Percentiles rank a stretch among this genome's conserved stretches.
phyloP scores from a whole-genome alignment of 2,329 filamentous ascomycete genomes.

The Aspergillus sp. region DNA sequence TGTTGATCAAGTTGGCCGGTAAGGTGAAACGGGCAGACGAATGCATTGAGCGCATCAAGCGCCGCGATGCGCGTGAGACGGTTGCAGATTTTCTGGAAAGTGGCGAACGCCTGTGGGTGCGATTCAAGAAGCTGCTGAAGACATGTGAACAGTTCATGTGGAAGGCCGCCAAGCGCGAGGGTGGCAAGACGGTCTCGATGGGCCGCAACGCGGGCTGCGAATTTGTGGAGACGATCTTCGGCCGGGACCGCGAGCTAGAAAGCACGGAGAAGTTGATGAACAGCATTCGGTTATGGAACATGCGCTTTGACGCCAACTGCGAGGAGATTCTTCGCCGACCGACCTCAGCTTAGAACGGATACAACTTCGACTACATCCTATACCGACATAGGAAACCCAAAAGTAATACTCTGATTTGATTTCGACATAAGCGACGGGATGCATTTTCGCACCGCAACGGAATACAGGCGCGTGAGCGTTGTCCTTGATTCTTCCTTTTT shows the following conservation, averaged over 20 bases:
- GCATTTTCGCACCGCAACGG: neutral
- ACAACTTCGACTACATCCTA: neutral
- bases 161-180: constrained; percentile 75
- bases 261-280: constrained; percentile 93
- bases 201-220: constrained; percentile 91
- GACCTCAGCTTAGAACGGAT: constrained; percentile 36
- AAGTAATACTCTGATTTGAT: constrained; percentile 10
- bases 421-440: neutral
- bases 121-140: constrained; percentile 84
- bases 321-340: constrained; percentile 75
- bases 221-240: constrained; percentile 95
- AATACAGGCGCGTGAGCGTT: constrained; percentile 6
- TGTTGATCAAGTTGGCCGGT: constrained; percentile 88
- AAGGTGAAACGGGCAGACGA: constrained; percentile 92
- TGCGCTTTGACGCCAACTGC: constrained; percentile 95
- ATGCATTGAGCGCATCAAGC: constrained; percentile 70
- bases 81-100: constrained; percentile 88
- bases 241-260: constrained; percentile 83
- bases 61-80: constrained; percentile 72
- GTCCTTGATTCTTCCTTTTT: neutral
- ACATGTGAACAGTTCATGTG: constrained; percentile 94
- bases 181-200: constrained; percentile 69
- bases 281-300: constrained; percentile 81
- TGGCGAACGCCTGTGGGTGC: constrained; percentile 82
- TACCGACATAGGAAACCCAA: constrained; percentile 5